Evolutionary conservation across 1,284 basidiomycete species (phyloP).

Genomic region (Apiotrichum laibachii): DNA sequence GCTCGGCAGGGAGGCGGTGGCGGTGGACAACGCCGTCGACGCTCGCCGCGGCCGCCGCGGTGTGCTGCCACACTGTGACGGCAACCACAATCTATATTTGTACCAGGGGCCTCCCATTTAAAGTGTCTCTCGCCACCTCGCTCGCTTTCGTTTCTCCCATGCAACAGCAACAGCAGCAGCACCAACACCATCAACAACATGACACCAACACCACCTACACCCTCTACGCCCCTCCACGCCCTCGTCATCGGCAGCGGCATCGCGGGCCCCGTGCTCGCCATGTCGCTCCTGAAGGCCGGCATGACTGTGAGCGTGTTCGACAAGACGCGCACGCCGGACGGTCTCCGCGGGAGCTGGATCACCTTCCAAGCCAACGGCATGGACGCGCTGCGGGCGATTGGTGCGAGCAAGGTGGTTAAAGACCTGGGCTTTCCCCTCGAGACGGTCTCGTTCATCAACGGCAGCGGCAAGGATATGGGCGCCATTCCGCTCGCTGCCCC

Average conservation of each 20-base stretch:
- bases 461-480: background rate
- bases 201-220: too few relatives aligned
- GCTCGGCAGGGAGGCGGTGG: too few relatives aligned
- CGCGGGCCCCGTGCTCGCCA: background rate
- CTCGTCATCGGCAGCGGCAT: background rate
- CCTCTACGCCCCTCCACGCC: too few relatives aligned
- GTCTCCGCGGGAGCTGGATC: background rate
- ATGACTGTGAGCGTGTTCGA: background rate
- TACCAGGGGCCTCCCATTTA: too few relatives aligned
- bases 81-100: too few relatives aligned
- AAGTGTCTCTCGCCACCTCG: too few relatives aligned
- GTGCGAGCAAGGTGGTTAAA: background rate
- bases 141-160: too few relatives aligned
- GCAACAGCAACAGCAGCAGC: too few relatives aligned
- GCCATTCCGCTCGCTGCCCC: background rate
- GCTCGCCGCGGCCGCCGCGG: too few relatives aligned
- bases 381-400: background rate
- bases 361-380: constrained; percentile 2
- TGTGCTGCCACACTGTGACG: too few relatives aligned
- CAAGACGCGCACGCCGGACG: background rate
- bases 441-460: background rate
- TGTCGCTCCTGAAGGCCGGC: background rate
- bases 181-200: too few relatives aligned
- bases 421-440: background rate
- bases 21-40: too few relatives aligned